phyloP scores from a whole-genome alignment of 805 yeast species.

The Ogataea trehalophila region DNA sequence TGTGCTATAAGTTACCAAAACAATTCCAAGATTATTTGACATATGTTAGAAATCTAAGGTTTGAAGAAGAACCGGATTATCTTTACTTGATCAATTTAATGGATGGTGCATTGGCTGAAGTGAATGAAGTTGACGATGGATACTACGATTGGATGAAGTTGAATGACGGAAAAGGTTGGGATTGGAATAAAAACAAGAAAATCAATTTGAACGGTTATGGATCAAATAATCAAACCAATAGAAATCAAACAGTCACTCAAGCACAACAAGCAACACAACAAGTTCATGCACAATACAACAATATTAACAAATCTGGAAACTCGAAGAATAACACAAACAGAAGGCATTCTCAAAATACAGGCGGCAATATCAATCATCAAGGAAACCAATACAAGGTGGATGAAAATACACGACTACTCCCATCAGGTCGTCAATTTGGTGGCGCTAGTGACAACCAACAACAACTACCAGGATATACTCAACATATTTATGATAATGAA shows the following conservation, averaged over 20 bases:
- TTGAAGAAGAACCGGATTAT: slow-evolving; percentile 80
- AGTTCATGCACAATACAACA: slow-evolving; percentile 4
- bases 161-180: slow-evolving; percentile 81
- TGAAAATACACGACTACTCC: slow-evolving; percentile 16
- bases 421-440: not conserved
- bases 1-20: slow-evolving; percentile 61
- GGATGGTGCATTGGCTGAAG: slow-evolving; percentile 51
- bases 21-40: slow-evolving; percentile 73
- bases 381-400: slow-evolving; percentile 8
- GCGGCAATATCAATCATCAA: slow-evolving; percentile 1
- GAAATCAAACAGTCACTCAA: slow-evolving; percentile 6
- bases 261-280: slow-evolving; percentile 7
- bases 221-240: slow-evolving; percentile 26
- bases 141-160: slow-evolving; percentile 79
- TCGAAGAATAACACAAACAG: slow-evolving; percentile 9
- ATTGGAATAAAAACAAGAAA: slow-evolving; percentile 65
- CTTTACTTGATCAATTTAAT: slow-evolving; percentile 58
- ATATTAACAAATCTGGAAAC: not conserved
- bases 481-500: slow-evolving; percentile 3
- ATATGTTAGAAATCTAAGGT: slow-evolving; percentile 61
- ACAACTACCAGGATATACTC: too few relatives aligned
- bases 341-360: slow-evolving; percentile 19
- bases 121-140: slow-evolving; percentile 59
- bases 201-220: slow-evolving; percentile 83
- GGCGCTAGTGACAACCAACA: too few relatives aligned